Evolutionary conservation across 768 basidiomycete genomes (phyloP), one percentile per base, ranked within the genome.

Genomic region (Russula sp.): DNA sequence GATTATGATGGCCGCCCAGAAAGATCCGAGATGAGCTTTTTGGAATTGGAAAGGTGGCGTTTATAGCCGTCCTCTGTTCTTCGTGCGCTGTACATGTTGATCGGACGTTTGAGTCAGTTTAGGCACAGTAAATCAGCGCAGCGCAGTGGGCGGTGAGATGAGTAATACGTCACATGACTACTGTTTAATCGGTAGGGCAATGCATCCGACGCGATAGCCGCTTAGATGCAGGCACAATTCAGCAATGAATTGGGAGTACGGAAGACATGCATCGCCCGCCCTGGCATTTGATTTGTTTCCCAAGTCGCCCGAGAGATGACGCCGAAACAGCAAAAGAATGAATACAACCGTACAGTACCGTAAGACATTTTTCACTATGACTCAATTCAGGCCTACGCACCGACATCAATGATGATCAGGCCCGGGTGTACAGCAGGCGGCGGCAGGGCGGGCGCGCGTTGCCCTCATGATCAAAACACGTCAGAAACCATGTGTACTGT

Each of bases 1-100:
- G 51, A 40, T 22, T 61, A 22, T 61, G 51, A 61, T 61, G 60
- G 52, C 60, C 61, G 46, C 61, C 26, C 44, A 48, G 10, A 49
- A 16, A n/a, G 40, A 49, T 50, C 42, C 38, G 38, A 7, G 9
- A 22, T 26, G 34, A 36, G 2, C 34, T 36, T 36, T 36, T 64
- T 34, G 42, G 58, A 32, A 40, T 40, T 20, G 28, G n/a, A 38
- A 42, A 36, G 36, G 18, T 40, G 34, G 16, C 56, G 51, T 51
- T n/a, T 9, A 22, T 46, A 46, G n/a, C 20, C 42, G 42, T 44
- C n/a, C 16, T 7, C 42, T n/a, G 42, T 44, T 10, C 10, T 5
- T 18, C 22, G 44, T 10, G 44, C 28, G 36, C 52, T 42, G 44
- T 38, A 30, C 28, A 34, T 3, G 20, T 30, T 36, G 40, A 44